Conservation (phyloP, 257 asterid species). For the Solanum appendiculatum region DNA sequence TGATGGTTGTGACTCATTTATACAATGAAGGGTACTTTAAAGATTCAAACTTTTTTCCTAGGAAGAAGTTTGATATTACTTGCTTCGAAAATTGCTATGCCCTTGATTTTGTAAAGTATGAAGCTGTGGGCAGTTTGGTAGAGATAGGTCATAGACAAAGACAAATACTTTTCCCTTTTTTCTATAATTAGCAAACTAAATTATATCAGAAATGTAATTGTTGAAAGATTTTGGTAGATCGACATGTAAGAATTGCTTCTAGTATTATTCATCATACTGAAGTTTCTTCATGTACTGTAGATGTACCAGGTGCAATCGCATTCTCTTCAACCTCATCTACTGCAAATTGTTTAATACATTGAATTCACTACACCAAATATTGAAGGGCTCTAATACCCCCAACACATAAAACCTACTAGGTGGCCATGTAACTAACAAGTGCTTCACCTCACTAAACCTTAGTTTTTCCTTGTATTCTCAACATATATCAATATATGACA, state of each 20-base stretch:
- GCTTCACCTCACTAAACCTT: background rate
- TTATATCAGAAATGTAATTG: background rate
- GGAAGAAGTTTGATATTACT: conserved; percentile 26
- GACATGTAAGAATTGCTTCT: background rate
- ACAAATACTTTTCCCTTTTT: background rate
- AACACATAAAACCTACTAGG: background rate
- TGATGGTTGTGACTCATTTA: conserved; percentile 33
- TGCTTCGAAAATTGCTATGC: conserved; percentile 44
- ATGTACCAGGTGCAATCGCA: background rate
- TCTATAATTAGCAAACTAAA: background rate
- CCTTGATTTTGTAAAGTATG: conserved; percentile 47
- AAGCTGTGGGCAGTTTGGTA: conserved; percentile 54
- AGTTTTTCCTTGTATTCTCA: background rate
- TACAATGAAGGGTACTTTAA: conserved; percentile 43
- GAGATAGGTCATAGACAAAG: conserved; percentile 1
- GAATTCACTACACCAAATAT: background rate
- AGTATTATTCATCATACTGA: background rate
- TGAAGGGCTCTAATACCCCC: background rate
- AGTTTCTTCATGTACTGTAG: background rate
- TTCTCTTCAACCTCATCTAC: background rate
- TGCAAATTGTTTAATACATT: background rate
- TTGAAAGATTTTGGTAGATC: background rate
- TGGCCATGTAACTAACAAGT: background rate
- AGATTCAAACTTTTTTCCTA: conserved; percentile 33
- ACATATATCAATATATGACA: background rate